Evolutionary conservation across 2,329 filamentous ascomycete genomes (phyloP), one percentile per base, ranked within the genome.

Genomic region (Sporothrix globosa): DNA sequence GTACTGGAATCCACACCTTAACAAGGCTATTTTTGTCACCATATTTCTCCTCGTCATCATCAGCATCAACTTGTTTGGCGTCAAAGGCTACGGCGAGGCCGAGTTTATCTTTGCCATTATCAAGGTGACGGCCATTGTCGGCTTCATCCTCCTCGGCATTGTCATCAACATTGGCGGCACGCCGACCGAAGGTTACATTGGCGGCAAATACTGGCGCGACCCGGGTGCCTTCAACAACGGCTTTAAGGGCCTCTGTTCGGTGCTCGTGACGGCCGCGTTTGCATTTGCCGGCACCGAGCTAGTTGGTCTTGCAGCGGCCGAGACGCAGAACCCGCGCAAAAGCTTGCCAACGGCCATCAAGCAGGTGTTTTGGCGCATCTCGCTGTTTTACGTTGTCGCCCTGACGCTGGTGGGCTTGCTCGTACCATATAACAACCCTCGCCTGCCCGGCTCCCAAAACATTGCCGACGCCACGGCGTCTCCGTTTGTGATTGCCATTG

Each of bases 301-400:
- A 13, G 90, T 93, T 65, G 91, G 91, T 68, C 86, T 94, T 17
- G 91, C 91, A 3, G 91, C 91, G 1, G 91, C 91, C 44, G 91
- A 94, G 78, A 91, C 91, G 0, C 88, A 86, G n/a, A 92, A 93
- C 76, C 91, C 91, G 3, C 86, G 90, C 71, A 92, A 96, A 77
- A 92, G 91, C 1, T 84, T 97, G 0, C 94, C 94, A 0, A 93
- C 89, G 0, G 94, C 94, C 14, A 89, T 96, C 76, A 97, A 96
- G 81, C 93, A 97, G 79, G 93, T 97, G 27, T 97, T 97, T 80
- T 97, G 94, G 93, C 90, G 94, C 76, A 97, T 97, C 77, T 88
- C 89, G 3, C 85, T 96, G 70, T 97, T 97, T 82, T 97, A 97
- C 81, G 85, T 97, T 66, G 88, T 96, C 46, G 91, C 92, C 0